Evolutionary conservation across 441 rosid species (phyloP).

Genomic region (Geranium incanum): DNA sequence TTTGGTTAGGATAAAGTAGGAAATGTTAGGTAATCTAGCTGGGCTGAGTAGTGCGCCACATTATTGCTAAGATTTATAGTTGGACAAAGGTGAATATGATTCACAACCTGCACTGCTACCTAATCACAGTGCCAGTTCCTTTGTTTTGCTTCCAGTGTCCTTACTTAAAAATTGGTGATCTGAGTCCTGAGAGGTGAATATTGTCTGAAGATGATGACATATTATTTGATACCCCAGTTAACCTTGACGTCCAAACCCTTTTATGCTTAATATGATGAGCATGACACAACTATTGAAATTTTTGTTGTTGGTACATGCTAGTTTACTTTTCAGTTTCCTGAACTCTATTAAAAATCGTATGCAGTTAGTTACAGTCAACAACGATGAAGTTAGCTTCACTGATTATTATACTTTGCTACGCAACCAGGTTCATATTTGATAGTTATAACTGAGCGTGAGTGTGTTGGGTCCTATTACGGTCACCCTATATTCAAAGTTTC

Average conservation of each 20-base stretch:
- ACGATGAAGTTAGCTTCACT: slow-evolving; percentile 7
- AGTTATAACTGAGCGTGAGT: slow-evolving; percentile 66
- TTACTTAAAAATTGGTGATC: background rate
- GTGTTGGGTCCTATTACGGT: slow-evolving; percentile 73
- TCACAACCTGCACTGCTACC: background rate
- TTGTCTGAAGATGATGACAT: background rate
- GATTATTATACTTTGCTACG: slow-evolving; percentile 9
- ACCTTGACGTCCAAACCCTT: background rate
- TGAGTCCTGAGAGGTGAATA: background rate
- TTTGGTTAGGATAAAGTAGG: background rate
- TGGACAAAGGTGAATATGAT: background rate
- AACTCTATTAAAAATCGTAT: background rate
- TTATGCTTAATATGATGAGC: background rate
- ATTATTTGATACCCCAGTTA: background rate
- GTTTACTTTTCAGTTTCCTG: background rate
- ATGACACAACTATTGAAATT: background rate
- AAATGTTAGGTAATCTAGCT: background rate
- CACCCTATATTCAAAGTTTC: slow-evolving; percentile 69
- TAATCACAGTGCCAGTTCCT: background rate
- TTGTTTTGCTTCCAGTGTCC: background rate
- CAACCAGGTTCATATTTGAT: slow-evolving; percentile 74
- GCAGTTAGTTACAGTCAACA: background rate
- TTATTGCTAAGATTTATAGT: background rate
- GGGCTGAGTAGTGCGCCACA: background rate
- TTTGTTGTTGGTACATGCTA: background rate